A percentile compares a stretch with the other conserved stretches of the same genome.
Evolutionary conservation across 106 monocot genomes (phyloP).

Genomic region (Acorus gramineus): DNA sequence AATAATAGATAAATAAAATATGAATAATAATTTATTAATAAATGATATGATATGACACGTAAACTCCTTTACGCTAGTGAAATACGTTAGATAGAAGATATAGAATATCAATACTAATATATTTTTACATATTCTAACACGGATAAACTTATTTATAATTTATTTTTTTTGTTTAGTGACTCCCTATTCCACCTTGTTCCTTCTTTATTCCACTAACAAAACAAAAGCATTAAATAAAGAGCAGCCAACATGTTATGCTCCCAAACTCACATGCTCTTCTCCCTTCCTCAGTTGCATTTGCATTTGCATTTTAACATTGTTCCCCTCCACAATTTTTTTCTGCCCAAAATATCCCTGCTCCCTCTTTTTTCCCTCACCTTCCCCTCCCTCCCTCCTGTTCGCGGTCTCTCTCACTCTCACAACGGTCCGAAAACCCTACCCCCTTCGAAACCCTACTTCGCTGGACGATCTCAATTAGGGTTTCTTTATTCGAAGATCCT

Average conservation of each 20-base stretch:
- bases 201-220: too few relatives aligned
- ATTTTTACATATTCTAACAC: too few relatives aligned
- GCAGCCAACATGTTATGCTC: not conserved
- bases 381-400: not conserved
- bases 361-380: not conserved
- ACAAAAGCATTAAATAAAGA: too few relatives aligned
- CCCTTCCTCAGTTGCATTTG: not conserved
- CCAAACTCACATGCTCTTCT: not conserved
- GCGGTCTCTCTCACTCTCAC: not conserved
- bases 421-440: not conserved
- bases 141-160: too few relatives aligned
- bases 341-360: conserved; percentile 37
- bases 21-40: too few relatives aligned
- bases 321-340: not conserved
- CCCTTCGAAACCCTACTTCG: not conserved
- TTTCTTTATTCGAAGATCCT: not conserved
- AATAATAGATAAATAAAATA: too few relatives aligned
- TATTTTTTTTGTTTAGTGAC: too few relatives aligned
- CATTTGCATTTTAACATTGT: conserved; percentile 1
- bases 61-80: too few relatives aligned
- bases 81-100: too few relatives aligned
- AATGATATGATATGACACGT: too few relatives aligned
- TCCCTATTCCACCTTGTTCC: too few relatives aligned
- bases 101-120: too few relatives aligned
- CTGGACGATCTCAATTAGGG: not conserved